A percentile compares a stretch with the other conserved stretches of the same genome.
These are phyloP conservation scores for Dorcoceras hygrometricum DNA, from an alignment of 257 asterid genomes.

Conservation along the genomic window DNA sequence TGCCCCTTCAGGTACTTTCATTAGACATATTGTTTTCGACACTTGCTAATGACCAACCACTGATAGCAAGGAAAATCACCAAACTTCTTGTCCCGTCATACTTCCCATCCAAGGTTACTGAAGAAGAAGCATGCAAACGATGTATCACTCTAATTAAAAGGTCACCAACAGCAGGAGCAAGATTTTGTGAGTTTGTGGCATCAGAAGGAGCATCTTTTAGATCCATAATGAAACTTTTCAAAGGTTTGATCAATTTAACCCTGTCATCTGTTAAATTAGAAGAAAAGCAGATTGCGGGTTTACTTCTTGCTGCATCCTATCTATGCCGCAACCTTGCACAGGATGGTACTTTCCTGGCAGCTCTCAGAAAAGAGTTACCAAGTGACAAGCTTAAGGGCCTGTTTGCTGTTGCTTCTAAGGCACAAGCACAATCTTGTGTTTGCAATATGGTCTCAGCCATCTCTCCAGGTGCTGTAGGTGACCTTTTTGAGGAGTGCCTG, in stretches of 20 bases:
- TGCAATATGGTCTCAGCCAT: slow-evolving; percentile 64
- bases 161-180: slow-evolving; percentile 85
- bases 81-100: slow-evolving; percentile 90
- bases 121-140: slow-evolving; percentile 89
- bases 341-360: slow-evolving; percentile 48
- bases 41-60: slow-evolving; percentile 78
- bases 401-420: slow-evolving; percentile 64
- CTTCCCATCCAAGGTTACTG: slow-evolving; percentile 66
- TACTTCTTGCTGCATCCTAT: slow-evolving; percentile 70
- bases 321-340: slow-evolving; percentile 55
- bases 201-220: slow-evolving; percentile 68
- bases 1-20: slow-evolving; percentile 63
- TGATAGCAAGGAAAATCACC: slow-evolving; percentile 76
- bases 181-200: slow-evolving; percentile 83
- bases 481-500: slow-evolving; percentile 70
- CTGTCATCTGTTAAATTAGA: slow-evolving; percentile 49
- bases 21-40: slow-evolving; percentile 58
- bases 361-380: slow-evolving; percentile 57
- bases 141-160: slow-evolving; percentile 74
- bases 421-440: slow-evolving; percentile 70
- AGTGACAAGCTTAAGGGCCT: slow-evolving; percentile 58
- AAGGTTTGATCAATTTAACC: slow-evolving; percentile 46
- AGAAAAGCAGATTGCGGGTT: slow-evolving; percentile 56
- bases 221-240: slow-evolving; percentile 62
- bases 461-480: slow-evolving; percentile 51